A percentile compares a stretch with the other conserved stretches of the same genome.
Evolutionary conservation across 2,329 filamentous ascomycete genomes (phyloP).

Genomic region (Blastomyces parvus): DNA sequence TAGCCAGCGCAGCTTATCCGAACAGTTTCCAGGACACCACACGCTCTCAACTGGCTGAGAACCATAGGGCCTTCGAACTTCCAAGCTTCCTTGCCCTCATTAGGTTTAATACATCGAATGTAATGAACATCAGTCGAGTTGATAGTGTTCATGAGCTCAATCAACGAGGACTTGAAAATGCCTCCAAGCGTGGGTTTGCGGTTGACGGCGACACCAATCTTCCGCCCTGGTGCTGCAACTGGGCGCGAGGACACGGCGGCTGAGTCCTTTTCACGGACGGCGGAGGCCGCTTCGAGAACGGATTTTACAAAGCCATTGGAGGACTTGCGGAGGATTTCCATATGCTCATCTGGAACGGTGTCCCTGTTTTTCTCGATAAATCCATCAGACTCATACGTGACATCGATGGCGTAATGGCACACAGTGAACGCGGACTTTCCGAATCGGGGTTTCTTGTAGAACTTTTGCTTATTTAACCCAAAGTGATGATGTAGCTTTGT

Average conservation of each 20-base stretch:
- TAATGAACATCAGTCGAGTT: conserved; percentile 98
- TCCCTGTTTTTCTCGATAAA: conserved; percentile 99
- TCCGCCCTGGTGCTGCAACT: conserved; percentile 60
- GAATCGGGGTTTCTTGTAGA: conserved; percentile 97
- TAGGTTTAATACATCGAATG: conserved; percentile 97
- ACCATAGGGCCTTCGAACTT: conserved; percentile 99
- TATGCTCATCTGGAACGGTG: conserved; percentile 95
- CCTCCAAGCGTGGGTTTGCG: conserved; percentile 94
- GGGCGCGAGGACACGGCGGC: conserved; percentile 61
- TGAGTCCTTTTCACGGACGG: conserved; percentile 81
- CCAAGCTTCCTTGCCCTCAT: conserved; percentile 93
- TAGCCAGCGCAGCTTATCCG: conserved; percentile 96
- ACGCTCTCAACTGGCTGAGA: conserved; percentile 89
- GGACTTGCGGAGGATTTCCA: conserved; percentile 80
- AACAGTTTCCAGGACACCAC: conserved; percentile 96
- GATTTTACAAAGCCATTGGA: conserved; percentile 75
- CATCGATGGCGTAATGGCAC: conserved; percentile 95
- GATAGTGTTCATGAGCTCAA: conserved; percentile 96
- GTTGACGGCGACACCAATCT: conserved; percentile 85
- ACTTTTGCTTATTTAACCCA: conserved; percentile 78
- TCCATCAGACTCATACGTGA: conserved; percentile 96
- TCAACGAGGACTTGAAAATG: conserved; percentile 96
- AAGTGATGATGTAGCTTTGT: conserved; percentile 95
- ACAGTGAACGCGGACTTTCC: conserved; percentile 97
- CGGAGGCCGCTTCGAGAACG: conserved; percentile 74